Conservation (phyloP, 2,329 filamentous ascomycete species). For the Dissoconium aciculare region DNA sequence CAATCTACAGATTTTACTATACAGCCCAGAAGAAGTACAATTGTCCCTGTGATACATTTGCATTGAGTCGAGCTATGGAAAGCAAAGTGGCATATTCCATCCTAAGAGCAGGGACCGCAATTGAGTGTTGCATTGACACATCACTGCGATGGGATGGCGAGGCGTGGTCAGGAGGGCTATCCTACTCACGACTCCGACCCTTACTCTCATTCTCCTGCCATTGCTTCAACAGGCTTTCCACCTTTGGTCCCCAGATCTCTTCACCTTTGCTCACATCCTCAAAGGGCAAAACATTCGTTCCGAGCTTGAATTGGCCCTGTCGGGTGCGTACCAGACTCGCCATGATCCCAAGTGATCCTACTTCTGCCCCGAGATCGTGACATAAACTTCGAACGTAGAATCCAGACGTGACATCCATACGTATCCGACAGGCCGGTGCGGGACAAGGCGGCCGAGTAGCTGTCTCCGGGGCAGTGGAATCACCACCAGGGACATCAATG, state of each 20-base stretch:
- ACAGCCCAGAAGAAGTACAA: too few species aligned
- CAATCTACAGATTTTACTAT: too few species aligned
- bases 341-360: conserved; percentile 76
- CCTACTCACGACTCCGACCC: too few species aligned
- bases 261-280: conserved; percentile 62
- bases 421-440: conserved; percentile 64
- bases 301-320: conserved; percentile 67
- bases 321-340: conserved; percentile 63
- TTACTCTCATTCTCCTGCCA: too few species aligned
- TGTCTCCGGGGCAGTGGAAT: not conserved
- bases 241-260: conserved; percentile 64
- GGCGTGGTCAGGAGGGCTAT: too few species aligned
- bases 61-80: too few species aligned
- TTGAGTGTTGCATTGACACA: too few species aligned
- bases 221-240: conserved; percentile 40
- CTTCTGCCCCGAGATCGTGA: conserved; percentile 73
- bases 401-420: conserved; percentile 85
- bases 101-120: too few species aligned
- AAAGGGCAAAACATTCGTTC: conserved; percentile 63
- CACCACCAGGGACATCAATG: not conserved
- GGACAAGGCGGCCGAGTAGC: conserved; percentile 13
- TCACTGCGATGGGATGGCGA: too few species aligned
- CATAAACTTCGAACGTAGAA: conserved; percentile 94
- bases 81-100: too few species aligned
- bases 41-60: too few species aligned